Percentiles rank a stretch among this genome's conserved stretches.
Conservation (phyloP, 2,329 filamentous ascomycete genomes). For the Coniosporium tulheliwenetii region DNA sequence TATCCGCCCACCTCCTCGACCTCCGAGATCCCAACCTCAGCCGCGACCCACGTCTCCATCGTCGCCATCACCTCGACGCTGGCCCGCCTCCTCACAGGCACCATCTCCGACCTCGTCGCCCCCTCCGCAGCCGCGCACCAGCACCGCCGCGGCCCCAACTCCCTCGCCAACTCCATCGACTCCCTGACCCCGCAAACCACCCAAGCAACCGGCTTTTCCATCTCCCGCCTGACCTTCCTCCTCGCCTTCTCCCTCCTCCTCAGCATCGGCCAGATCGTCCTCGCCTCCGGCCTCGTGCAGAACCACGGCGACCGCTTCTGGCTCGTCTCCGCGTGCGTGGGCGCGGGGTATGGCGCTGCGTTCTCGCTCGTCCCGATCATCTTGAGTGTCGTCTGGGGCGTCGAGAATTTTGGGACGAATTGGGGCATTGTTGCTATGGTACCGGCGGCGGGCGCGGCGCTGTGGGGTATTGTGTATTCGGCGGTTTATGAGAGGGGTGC, state of each 20-base stretch:
- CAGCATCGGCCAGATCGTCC: conserved; percentile 56
- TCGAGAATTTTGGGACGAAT: conserved; percentile 96
- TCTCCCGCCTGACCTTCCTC: conserved; percentile 71
- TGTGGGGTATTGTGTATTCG: conserved; percentile 87
- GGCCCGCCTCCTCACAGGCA: conserved; percentile 80
- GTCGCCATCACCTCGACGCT: conserved; percentile 80
- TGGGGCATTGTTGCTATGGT: conserved; percentile 92
- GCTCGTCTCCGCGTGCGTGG: conserved; percentile 69
- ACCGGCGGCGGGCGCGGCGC: conserved; percentile 70
- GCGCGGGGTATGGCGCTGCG: conserved; percentile 81
- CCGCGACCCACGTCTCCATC: conserved; percentile 83
- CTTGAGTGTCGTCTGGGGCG: conserved; percentile 93
- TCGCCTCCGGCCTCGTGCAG: conserved; percentile 63
- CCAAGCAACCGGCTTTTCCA: conserved; percentile 26
- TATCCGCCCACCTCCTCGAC: conserved; percentile 41
- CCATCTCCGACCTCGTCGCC: conserved; percentile 79
- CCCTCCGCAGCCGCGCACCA: conserved; percentile 33
- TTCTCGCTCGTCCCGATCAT: conserved; percentile 86
- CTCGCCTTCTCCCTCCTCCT: conserved; percentile 59
- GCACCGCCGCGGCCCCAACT: conserved; percentile 35
- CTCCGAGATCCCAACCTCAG: conserved; percentile 37
- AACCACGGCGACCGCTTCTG: conserved; percentile 67
- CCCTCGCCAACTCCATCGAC: conserved; percentile 23
- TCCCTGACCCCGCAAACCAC: conserved; percentile 12
- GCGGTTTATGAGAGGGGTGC: conserved; percentile 60